These are phyloP conservation scores for Emiliania huxleyi DNA, from an alignment of 78 protist genomes.

Conservation along the genomic window DNA sequence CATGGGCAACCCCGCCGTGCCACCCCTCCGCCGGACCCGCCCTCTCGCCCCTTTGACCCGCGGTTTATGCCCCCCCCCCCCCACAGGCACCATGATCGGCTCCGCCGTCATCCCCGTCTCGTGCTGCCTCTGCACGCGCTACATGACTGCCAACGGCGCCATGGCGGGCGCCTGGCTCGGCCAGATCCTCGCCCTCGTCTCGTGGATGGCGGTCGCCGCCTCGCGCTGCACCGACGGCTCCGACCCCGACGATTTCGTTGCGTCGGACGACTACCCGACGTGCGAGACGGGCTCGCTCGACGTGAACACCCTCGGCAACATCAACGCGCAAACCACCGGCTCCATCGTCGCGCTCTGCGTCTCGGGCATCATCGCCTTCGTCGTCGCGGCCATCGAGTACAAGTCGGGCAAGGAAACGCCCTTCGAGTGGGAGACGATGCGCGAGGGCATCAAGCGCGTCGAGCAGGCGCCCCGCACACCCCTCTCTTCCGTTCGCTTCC, in stretches of 20 bases:
- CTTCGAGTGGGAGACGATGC: background rate
- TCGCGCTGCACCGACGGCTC: background rate
- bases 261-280: too few relatives aligned
- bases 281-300: background rate
- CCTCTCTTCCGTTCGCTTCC: too few relatives aligned
- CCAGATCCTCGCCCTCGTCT: background rate
- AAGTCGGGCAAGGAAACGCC: too few relatives aligned
- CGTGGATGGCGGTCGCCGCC: background rate
- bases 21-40: too few relatives aligned
- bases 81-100: too few relatives aligned
- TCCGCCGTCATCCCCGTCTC: background rate
- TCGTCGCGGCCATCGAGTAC: background rate
- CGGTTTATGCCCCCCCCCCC: too few relatives aligned
- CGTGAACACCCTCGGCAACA: background rate
- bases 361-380: background rate
- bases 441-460: background rate
- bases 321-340: background rate
- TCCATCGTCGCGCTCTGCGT: background rate
- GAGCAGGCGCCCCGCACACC: too few relatives aligned
- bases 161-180: background rate
- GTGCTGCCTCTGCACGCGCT: background rate
- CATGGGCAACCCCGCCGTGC: too few relatives aligned
- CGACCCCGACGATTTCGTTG: too few relatives aligned
- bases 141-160: background rate
- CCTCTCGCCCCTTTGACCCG: too few relatives aligned